Evolutionary conservation across 176 grass and related monocot species (phyloP), one percentile per base, ranked within the genome.

Genomic region (Cocos nucifera): DNA sequence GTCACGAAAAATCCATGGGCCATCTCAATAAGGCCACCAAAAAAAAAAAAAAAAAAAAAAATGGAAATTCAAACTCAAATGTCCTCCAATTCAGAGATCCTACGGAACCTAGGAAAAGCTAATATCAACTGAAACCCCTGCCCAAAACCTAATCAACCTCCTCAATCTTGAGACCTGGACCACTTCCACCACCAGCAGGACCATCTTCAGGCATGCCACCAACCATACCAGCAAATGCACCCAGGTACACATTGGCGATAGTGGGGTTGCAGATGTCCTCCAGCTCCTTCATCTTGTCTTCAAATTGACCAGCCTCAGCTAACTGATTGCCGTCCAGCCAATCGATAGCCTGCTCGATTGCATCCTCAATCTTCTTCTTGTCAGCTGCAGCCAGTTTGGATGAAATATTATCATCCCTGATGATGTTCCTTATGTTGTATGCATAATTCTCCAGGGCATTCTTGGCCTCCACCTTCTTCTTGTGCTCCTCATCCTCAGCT

Each of bases 281-380:
- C 2, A 70, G 67, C 56, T 70, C 67, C 67, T 70, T 70, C 67
- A 70, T 51, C 39, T 70, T 70, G 67, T 70, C 57, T 17, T 59
- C 57, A 5, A 59, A 59, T 21, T 59, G 25, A 17, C 30, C 57
- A 28, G 22, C 57, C 17, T 59, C 57, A 14, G 57, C 57, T 16
- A n/a, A 17, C 57, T 59, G 57, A 16, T 59, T 59, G 57, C 57
- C 5, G 15, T 59, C 57, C 3, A 30, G 57, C 57, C 57, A 59
- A 16, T 27, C 16, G 15, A 59, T 29, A 5, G 57, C 57, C 15
- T 59, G 24, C 3, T 59, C 57, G 17, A 59, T 59, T 15, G 25
- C 22, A 59, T 59, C 57, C 25, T 59, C 57, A 17, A 59, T 59
- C 22, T 59, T 59, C 57, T 59, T 59, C 57, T 30, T 59, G 6